Evolutionary conservation across 2,329 filamentous ascomycete genomes (phyloP).

Genomic region (Bipolaris sorokiniana): DNA sequence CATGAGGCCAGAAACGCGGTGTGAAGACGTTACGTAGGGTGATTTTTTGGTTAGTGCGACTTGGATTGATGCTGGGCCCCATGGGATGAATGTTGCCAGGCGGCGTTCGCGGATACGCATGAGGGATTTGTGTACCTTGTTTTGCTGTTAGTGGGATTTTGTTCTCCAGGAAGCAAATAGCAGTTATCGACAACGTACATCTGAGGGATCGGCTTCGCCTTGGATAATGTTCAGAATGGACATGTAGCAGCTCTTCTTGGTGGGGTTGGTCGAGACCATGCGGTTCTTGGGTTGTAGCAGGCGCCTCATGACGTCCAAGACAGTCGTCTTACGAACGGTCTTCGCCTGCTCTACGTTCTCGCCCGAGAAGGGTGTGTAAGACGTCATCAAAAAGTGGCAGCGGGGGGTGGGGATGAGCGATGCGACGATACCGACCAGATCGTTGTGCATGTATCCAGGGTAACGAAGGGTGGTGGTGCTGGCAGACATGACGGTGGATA

Average conservation of each 20-base stretch:
- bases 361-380: conserved; percentile 96
- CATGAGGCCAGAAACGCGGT: conserved; percentile 96
- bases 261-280: conserved; percentile 95
- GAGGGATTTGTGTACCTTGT: conserved; percentile 87
- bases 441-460: conserved; percentile 99
- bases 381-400: conserved; percentile 97
- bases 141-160: conserved; percentile 11
- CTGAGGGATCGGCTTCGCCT: conserved; percentile 95
- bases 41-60: conserved; percentile 96
- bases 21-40: conserved; percentile 91
- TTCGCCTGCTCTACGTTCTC: conserved; percentile 97
- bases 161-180: neutral
- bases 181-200: conserved; percentile 58
- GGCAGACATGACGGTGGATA: conserved; percentile 95
- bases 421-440: conserved; percentile 94
- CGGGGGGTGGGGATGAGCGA: conserved; percentile 94
- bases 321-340: conserved; percentile 96
- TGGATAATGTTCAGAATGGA: conserved; percentile 99
- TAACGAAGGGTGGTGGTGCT: conserved; percentile 96
- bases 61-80: conserved; percentile 97
- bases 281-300: conserved; percentile 97
- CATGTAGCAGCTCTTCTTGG: conserved; percentile 98
- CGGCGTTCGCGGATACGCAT: conserved; percentile 93
- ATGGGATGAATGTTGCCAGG: conserved; percentile 95
- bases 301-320: conserved; percentile 95